Base-by-base conservation (phyloP, 495 filamentous ascomycete species). In the Penicillium riverlandense region DNA sequence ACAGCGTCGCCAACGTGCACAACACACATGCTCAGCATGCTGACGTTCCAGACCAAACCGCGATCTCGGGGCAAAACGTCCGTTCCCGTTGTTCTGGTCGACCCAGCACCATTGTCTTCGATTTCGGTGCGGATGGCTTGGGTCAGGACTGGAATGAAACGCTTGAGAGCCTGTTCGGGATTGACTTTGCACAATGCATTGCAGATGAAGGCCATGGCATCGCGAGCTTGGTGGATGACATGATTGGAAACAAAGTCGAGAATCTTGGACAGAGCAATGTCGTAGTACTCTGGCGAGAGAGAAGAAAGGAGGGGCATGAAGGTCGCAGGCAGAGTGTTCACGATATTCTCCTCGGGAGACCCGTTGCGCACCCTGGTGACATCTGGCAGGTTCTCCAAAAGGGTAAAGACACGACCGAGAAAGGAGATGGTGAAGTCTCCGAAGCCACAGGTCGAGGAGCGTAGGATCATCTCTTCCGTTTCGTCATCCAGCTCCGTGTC, bases 121-220 rank as follows among this genome's bases (percentile, higher is more conserved):
- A 99, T 97, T 57, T 99, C 92, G 41, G 87, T 94, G 38, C 90
- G 85, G 49, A 99, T 99, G 29, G 87, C 88, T 57, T 84, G 79
- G 34, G 90, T 83, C 45, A 99, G 70, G 64, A 95, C 84, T 0
- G 92, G 92, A 27, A 97, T 77, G 44, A 99, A 83, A 14, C 85
- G 79, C 56, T 88, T 92, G 31, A 99, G 74, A 4, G 90, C 85
- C 69, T 95, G 95, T 55, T 88, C 82, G 0, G 92, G 92, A 52
- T 91, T 86, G 51, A 91, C 84, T 65, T 97, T 97, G 77, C 90
- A 94, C 13, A 97, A 70, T 0, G 85, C 84, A 59, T 95, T 97
- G 75, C 89, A 95, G 35, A 96, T 96, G 72, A 95, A 99, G 2
- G 92, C 92, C 88, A 97, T 96, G 12, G 94, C 92, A 72, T 99